Conservation (phyloP, 192 early-diverging fungal genomes). For the Cetraspora pellucida region DNA sequence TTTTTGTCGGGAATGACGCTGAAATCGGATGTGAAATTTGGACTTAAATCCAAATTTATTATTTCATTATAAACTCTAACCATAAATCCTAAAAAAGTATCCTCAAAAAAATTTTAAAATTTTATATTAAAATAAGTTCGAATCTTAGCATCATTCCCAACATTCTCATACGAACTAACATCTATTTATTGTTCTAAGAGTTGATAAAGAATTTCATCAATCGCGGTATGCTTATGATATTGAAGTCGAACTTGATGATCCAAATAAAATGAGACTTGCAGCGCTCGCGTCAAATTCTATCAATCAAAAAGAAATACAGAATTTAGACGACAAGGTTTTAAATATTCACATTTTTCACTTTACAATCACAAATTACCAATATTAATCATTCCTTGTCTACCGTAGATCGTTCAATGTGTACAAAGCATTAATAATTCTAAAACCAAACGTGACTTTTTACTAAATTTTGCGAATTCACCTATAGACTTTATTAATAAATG, state of each 20-base stretch:
- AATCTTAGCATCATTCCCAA: no score
- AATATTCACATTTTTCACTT: conserved; percentile 36
- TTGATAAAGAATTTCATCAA: conserved; percentile 77
- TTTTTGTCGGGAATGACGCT: no score
- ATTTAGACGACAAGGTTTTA: conserved; percentile 55
- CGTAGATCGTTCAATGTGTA: conserved; percentile 72
- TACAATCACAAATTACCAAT: not conserved
- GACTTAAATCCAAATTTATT: no score
- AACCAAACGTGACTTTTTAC: conserved; percentile 91
- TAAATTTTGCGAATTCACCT: conserved; percentile 82
- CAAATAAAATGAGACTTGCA: conserved; percentile 61
- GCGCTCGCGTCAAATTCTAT: conserved; percentile 43
- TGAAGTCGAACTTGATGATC: conserved; percentile 86
- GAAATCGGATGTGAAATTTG: no score
- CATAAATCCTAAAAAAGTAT: no score
- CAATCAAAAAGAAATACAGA: conserved; percentile 46
- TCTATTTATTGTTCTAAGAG: conserved; percentile 36
- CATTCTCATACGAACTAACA: not conserved
- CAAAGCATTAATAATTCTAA: conserved; percentile 86
- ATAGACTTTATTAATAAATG: conserved; percentile 90
- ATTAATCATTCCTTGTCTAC: not conserved
- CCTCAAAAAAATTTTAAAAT: no score
- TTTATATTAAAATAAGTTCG: no score
- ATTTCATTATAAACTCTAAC: no score
- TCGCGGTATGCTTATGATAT: conserved; percentile 86